phyloP scores from a whole-genome alignment of 1,139 yeast genomes.

The Blastobotrys apis region DNA sequence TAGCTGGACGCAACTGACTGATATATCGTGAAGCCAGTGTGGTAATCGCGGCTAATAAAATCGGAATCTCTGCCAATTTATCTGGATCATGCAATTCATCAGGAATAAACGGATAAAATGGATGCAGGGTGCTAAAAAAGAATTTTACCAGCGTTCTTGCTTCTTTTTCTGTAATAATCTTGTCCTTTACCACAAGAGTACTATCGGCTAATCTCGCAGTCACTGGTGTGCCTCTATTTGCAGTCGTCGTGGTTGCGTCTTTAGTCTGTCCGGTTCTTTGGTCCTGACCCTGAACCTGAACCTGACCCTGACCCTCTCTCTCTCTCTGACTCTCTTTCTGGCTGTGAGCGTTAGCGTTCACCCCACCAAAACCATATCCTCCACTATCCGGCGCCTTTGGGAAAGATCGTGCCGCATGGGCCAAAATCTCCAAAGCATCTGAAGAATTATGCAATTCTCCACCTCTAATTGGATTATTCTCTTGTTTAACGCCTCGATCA shows the following conservation, averaged over 20 bases:
- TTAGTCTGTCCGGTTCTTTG: neutral
- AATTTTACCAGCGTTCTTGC: conserved; percentile 59
- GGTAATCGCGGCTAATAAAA: conserved; percentile 70
- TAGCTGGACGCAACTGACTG: conserved; percentile 9
- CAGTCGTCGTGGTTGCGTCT: neutral
- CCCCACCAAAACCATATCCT: neutral
- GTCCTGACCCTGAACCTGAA: too few relatives aligned
- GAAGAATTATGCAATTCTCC: conserved; percentile 47
- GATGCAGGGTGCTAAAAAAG: conserved; percentile 78
- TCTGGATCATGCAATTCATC: conserved; percentile 62
- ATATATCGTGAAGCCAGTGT: conserved; percentile 72
- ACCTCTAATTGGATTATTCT: conserved; percentile 25
- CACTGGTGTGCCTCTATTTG: conserved; percentile 31
- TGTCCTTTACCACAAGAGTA: conserved; percentile 60
- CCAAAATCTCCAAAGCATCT: conserved; percentile 52
- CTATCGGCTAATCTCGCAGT: conserved; percentile 52
- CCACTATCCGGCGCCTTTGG: conserved; percentile 19
- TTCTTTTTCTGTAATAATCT: conserved; percentile 62
- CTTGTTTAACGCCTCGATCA: conserved; percentile 1
- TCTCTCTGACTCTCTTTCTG: too few relatives aligned
- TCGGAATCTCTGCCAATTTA: conserved; percentile 71
- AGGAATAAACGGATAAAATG: conserved; percentile 86
- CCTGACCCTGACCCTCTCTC: too few relatives aligned
- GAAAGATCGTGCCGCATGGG: conserved; percentile 46
- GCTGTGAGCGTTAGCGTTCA: too few relatives aligned